Conservation (phyloP, 139 green algal species). For the Chlorella sp. region DNA sequence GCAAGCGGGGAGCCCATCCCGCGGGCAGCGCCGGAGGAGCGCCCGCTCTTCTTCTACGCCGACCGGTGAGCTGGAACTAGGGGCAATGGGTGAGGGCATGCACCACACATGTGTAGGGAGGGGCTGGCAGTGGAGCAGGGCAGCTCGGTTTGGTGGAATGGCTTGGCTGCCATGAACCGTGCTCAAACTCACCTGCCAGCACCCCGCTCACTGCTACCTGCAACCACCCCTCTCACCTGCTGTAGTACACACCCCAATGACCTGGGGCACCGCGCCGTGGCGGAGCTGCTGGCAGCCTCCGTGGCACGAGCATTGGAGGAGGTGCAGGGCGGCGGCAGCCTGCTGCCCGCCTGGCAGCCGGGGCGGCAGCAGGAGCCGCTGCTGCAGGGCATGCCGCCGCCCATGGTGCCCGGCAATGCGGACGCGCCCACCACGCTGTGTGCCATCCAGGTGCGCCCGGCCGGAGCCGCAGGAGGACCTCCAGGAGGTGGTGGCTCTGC, state of each 20-base stretch:
- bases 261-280: neutral
- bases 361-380: neutral
- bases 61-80: neutral
- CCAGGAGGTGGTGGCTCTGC: no score
- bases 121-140: no score
- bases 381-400: neutral
- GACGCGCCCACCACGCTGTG: neutral
- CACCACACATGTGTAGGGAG: neutral
- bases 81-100: neutral
- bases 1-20: neutral
- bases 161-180: no score
- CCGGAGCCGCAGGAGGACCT: no score
- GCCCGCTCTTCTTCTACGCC: neutral
- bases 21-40: neutral
- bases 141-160: no score
- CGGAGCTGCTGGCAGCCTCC: neutral
- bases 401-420: slow-evolving; percentile 2
- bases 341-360: neutral
- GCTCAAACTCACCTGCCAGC: no score
- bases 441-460: neutral
- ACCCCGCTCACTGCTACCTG: no score
- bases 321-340: neutral
- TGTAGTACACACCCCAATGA: neutral
- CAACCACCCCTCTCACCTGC: neutral
- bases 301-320: neutral